Percentiles rank a stretch among this genome's conserved stretches.
Evolutionary conservation across 1,139 yeast genomes (phyloP).

Genomic region (Meyerozyma athensensis): DNA sequence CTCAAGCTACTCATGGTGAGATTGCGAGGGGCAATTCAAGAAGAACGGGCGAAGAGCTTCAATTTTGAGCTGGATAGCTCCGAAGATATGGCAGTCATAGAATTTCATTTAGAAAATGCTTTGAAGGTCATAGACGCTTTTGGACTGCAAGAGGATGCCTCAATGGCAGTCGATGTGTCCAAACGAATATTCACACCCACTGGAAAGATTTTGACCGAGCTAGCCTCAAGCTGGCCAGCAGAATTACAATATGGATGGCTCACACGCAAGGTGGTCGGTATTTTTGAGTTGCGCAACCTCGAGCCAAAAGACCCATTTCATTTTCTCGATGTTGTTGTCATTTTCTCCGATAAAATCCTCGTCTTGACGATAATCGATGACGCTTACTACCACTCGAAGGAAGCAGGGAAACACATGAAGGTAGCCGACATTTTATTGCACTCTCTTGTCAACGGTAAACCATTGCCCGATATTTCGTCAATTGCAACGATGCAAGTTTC

Average conservation of each 20-base stretch:
- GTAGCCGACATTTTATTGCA: constrained; percentile 84
- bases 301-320: constrained; percentile 23
- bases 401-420: constrained; percentile 49
- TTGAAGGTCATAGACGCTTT: constrained; percentile 75
- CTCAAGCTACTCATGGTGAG: constrained; percentile 65
- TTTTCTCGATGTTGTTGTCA: constrained; percentile 53
- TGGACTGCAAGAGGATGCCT: constrained; percentile 45
- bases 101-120: constrained; percentile 48
- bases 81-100: constrained; percentile 17
- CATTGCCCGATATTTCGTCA: constrained; percentile 47
- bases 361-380: constrained; percentile 51
- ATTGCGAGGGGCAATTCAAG: constrained; percentile 28
- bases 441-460: constrained; percentile 80
- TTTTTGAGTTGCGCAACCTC: constrained; percentile 51
- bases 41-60: constrained; percentile 15
- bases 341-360: constrained; percentile 76
- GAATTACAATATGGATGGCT: constrained; percentile 89
- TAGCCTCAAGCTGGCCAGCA: constrained; percentile 83
- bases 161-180: constrained; percentile 36
- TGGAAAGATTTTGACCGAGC: constrained; percentile 78
- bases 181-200: constrained; percentile 84
- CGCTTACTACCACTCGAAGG: constrained; percentile 24
- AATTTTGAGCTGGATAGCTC: constrained; percentile 12
- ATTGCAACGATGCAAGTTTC: constrained; percentile 68
- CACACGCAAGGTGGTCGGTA: constrained; percentile 76